A percentile compares a stretch with the other conserved stretches of the same genome.
These are phyloP conservation scores for Aspergillus carbonarius DNA, from an alignment of 2,329 filamentous ascomycete genomes.

Conservation along the genomic window DNA sequence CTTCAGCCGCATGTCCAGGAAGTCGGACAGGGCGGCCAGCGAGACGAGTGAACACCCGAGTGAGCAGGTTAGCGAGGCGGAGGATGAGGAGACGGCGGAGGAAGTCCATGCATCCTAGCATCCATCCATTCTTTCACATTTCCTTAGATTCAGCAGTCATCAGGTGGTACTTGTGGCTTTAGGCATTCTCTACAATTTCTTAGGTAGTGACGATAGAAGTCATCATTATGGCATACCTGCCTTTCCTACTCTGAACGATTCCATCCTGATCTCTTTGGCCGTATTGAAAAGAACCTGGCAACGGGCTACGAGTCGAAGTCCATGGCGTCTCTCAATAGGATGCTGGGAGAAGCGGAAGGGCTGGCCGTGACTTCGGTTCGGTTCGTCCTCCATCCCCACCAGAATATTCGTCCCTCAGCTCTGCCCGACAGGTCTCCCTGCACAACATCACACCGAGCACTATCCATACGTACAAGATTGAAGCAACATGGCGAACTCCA, in stretches of 20 bases:
- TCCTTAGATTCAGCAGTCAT: neutral
- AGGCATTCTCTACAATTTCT: neutral
- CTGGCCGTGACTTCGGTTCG: neutral
- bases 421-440: neutral
- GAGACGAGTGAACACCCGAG: slow-evolving; percentile 47
- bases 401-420: neutral
- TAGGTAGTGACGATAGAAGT: slow-evolving; percentile 1
- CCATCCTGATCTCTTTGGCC: neutral
- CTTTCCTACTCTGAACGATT: neutral
- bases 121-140: neutral
- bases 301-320: neutral
- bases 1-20: slow-evolving; percentile 50
- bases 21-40: slow-evolving; percentile 41
- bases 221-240: neutral
- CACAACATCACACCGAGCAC: neutral
- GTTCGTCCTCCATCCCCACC: slow-evolving; percentile 1
- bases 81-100: slow-evolving; percentile 43
- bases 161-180: neutral
- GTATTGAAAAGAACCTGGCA: neutral
- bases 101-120: slow-evolving; percentile 19
- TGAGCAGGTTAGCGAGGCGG: slow-evolving; percentile 44
- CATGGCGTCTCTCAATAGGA: too few relatives aligned
- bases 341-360: neutral
- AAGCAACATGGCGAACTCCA: slow-evolving; percentile 18
- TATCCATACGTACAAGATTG: neutral